Percentiles rank a stretch among this genome's conserved stretches.
Conservation (phyloP, 1,284 basidiomycete species). For the Peniophora sp. region DNA sequence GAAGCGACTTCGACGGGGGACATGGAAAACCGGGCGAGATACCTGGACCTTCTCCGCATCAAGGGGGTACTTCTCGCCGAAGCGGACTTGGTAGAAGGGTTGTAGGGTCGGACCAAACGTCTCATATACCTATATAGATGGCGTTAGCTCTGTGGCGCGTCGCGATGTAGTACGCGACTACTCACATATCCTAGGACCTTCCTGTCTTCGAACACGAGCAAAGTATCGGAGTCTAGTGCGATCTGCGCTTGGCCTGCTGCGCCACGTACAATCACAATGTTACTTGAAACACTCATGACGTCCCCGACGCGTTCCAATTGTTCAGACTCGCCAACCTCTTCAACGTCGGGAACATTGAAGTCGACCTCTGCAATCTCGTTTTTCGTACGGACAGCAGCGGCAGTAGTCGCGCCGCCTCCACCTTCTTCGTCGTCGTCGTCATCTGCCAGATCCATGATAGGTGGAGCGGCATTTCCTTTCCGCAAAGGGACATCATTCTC, state of each 20-base stretch:
- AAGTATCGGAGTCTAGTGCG: conserved; percentile 77
- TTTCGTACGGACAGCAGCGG: conserved; percentile 49
- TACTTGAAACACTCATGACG: conserved; percentile 63
- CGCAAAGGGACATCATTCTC: conserved; percentile 13
- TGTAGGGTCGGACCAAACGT: conserved; percentile 85
- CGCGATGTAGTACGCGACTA: conserved; percentile 10
- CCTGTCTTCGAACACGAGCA: conserved; percentile 79
- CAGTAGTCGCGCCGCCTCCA: conserved; percentile 32
- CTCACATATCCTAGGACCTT: conserved; percentile 78
- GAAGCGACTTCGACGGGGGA: conserved; percentile 70
- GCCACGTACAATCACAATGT: conserved; percentile 65
- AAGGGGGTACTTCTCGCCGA: conserved; percentile 49
- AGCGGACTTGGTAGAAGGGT: conserved; percentile 79
- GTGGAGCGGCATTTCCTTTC: conserved; percentile 4
- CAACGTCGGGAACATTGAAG: conserved; percentile 47
- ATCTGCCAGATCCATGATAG: conserved; percentile 22
- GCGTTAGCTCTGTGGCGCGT: conserved; percentile 2
- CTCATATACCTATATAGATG: conserved; percentile 62
- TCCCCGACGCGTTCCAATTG: conserved; percentile 66
- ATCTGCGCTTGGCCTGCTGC: conserved; percentile 41
- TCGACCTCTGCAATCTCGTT: conserved; percentile 50
- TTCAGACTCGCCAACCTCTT: conserved; percentile 50
- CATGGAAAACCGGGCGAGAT: conserved; percentile 65
- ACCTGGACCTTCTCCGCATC: conserved; percentile 45
- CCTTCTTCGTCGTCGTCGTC: conserved; percentile 33